phyloP scores from a whole-genome alignment of 768 basidiomycete genomes.

The Naematelia encephala region DNA sequence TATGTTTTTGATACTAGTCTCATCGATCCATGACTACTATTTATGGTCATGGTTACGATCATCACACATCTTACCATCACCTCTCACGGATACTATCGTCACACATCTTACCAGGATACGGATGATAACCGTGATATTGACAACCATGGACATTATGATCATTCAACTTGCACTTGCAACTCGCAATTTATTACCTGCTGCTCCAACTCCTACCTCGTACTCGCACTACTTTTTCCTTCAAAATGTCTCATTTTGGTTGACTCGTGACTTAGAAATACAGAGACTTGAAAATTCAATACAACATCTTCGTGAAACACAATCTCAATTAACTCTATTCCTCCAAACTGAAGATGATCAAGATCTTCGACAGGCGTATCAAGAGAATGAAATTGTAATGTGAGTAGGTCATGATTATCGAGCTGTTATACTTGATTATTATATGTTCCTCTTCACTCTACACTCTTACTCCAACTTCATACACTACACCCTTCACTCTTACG shows the following conservation, averaged over 20 bases:
- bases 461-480: too few species aligned
- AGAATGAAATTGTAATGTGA: constrained; percentile 41
- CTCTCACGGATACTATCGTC: too few species aligned
- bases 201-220: not conserved
- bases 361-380: constrained; percentile 21
- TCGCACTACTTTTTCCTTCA: not conserved
- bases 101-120: too few species aligned
- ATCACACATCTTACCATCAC: too few species aligned
- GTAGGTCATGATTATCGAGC: constrained; percentile 8
- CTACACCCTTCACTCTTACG: too few species aligned
- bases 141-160: too few species aligned
- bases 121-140: too few species aligned
- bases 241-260: not conserved
- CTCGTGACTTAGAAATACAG: constrained; percentile 22
- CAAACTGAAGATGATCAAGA: constrained; percentile 18
- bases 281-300: constrained; percentile 32
- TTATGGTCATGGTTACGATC: too few species aligned
- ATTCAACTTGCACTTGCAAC: too few species aligned
- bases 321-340: constrained; percentile 21
- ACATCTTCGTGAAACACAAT: constrained; percentile 30
- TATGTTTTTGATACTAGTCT: not conserved
- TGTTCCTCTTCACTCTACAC: not conserved
- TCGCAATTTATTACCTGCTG: too few species aligned
- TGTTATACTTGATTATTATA: not conserved
- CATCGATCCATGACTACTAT: not conserved